Evolutionary conservation across 176 grass and related monocot genomes (phyloP), one percentile per base, ranked within the genome.

Genomic region (Hyparrhenia diplandra): DNA sequence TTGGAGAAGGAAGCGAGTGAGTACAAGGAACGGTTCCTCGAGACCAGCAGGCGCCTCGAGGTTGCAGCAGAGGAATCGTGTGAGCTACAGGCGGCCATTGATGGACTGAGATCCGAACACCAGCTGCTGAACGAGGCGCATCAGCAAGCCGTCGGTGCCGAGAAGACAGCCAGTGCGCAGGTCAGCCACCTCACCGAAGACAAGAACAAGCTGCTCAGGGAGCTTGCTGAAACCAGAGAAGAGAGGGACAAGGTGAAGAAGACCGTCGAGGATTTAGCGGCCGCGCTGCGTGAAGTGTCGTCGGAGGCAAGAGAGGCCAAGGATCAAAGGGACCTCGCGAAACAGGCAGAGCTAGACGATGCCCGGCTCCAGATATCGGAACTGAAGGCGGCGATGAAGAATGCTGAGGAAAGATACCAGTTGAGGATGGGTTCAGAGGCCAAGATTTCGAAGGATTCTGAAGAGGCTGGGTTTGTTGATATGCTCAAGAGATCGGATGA

Each of bases 211-310:
- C 55, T 96, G 62, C 18, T 86, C 4, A 80, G 21, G 36, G 90
- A 92, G 85, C 61, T 92, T 7, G 80, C 67, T 23, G 49, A 67
- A 6, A 67, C 75, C 54, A 96, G 66, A 28, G 85, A 90, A 30
- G 90, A 96, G 74, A 85, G 47, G 77, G 83, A 93, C 13, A 96
- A 78, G 41, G 81, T 34, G 4, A 96, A 96, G 88, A 92, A 88
- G 65, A 82, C 88, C 5, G 72, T 92, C 3, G 85, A 88, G 14
- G 88, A 92, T 67, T 76, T 92, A 25, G 90, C 88, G 24, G 84
- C 85, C 0, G 88, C 90, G 21, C 79, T 92, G 20, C 88, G 84
- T 1, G 67, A 92, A 13, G 93, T 96, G 11, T 92, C 93, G 2
- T 84, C 85, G 1, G 90, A 96, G 55, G 90, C 88, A 13, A 88